A percentile compares a stretch with the other conserved stretches of the same genome.
phyloP scores from a whole-genome alignment of 257 asterid genomes.

The Voacanga thouarsii region DNA sequence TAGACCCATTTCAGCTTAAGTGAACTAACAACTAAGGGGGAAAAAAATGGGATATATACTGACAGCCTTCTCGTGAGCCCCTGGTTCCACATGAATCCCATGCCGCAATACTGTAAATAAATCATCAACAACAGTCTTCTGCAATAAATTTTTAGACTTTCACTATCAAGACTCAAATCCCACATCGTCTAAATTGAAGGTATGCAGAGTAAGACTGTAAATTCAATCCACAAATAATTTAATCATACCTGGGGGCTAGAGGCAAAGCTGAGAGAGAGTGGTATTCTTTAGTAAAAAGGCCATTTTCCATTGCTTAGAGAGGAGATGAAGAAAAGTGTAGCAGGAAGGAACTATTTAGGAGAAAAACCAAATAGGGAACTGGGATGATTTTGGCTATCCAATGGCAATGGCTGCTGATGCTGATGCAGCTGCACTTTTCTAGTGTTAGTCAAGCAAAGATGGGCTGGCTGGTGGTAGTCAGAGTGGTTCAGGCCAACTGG shows the following conservation, averaged over 20 bases:
- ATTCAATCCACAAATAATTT: not conserved
- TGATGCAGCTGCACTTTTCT: not conserved
- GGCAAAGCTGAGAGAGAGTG: constrained; percentile 46
- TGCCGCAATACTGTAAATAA: constrained; percentile 44
- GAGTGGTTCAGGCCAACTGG: not conserved
- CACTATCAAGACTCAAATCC: constrained; percentile 19
- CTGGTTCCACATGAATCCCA: constrained; percentile 74
- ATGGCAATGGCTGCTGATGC: not conserved
- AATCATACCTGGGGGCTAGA: constrained; percentile 46
- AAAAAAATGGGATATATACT: constrained; percentile 22
- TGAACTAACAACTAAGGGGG: not conserved
- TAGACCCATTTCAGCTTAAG: not conserved
- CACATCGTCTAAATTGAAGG: constrained; percentile 7
- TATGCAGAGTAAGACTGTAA: not conserved
- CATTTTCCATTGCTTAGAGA: constrained; percentile 27
- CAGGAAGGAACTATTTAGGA: not conserved
- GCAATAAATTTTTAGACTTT: constrained; percentile 10
- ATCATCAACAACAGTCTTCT: constrained; percentile 36
- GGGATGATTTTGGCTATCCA: not conserved
- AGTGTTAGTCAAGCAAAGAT: no score
- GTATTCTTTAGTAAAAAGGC: constrained; percentile 53
- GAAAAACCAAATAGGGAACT: not conserved
- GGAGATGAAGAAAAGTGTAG: not conserved
- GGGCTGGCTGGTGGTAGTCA: not conserved
- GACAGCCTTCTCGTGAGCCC: constrained; percentile 90